Base-by-base conservation (phyloP, 1,284 basidiomycete genomes). In the Ustilago cynodontis region DNA sequence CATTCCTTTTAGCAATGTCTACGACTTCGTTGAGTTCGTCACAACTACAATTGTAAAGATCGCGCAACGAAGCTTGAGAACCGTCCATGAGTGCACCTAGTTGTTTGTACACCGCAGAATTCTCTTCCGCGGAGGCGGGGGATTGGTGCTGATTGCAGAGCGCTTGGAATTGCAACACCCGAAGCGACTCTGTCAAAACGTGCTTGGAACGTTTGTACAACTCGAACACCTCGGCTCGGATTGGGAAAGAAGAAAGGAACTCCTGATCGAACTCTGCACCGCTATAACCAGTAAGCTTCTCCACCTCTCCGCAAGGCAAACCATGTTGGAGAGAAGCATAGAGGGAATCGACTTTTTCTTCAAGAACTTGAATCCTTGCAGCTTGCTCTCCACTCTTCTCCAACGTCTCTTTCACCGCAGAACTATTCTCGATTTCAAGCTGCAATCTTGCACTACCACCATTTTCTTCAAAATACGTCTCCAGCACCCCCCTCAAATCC, bases 121-220 rank as follows among this genome's bases (percentile, higher is more conserved):
- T 59, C 18, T 54, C 61, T 33, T 65, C 64, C 6, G 53, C 2
- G 8, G 56, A 49, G 31, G 51, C 29, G 10, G 55, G 26, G 0
- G 57, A 29, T 8, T 59, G 47, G 24, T 58, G 29, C 10, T 60
- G 53, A 8, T 68, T 54, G 59, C 78, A 80, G 14, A 79, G 60
- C 1, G 73, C 37, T 43, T 71, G 75, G 77, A 86, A 86, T 20
- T 68, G 56, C 4, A 82, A 45, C 13, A 85, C 83, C 13, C 82
- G 79, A 28, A 78, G 65, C 0, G 84, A 68, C 50, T 86, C 84
- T 26, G 77, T 71, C 58, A 82, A 81, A 31, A 85, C 84, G 65
- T 86, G 84, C 55, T 68, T 72, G 13, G 80, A 76, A 5, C 84
- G 70, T 24, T 59, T 68, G 52, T 80, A 77, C 16, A 83, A 67